Evolutionary conservation across 2,329 filamentous ascomycete genomes (phyloP), one percentile per base, ranked within the genome.

Genomic region (Colletotrichum sp.): DNA sequence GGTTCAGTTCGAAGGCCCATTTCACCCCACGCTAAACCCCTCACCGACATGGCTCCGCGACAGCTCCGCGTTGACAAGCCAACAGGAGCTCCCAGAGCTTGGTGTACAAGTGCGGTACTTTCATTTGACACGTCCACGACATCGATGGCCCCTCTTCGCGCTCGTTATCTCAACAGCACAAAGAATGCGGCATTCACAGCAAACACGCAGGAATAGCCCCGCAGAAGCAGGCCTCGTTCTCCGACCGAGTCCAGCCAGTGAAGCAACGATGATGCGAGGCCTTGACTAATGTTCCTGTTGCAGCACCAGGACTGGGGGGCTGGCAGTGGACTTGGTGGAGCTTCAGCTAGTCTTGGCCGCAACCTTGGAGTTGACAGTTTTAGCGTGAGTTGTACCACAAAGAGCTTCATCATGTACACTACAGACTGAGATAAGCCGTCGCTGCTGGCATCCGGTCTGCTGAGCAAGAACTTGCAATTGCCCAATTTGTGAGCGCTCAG

Each of bases 241-340:
- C 63, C 36, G 24, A 52, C 24, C 36, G 24, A 74, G 52, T 65
- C 68, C 18, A 32, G 18, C 55, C 14, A 48, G 32, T 66, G 55
- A 61, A 72, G 72, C 61, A 63, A 30, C 72, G 52, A 72, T 64
- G 61, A 75, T 75, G 72, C 68, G 61, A 67, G 63, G 72, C 32
- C 72, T 57, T 75, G 72, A 72, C 72, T 75, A 75, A 75, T 75
- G 72, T 64, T 69, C 72, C 12, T n/a, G 55, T 34, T 43, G 30
- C 67, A 60, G 21, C 24, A 48, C 63, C 6, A 66, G 43, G 67
- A 34, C 67, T 28, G 67, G 67, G 43, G 43, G 34, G 61, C 61
- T 67, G 61, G 36, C 32, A 14, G 61, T 63, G 68, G 68, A 55
- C 68, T 63, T n/a, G 7, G 72, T 75, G 72, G 72, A 61, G 67